Evolutionary conservation across 1,139 yeast genomes (phyloP).

Genomic region (Lodderomyces pseudojiufengensis): DNA sequence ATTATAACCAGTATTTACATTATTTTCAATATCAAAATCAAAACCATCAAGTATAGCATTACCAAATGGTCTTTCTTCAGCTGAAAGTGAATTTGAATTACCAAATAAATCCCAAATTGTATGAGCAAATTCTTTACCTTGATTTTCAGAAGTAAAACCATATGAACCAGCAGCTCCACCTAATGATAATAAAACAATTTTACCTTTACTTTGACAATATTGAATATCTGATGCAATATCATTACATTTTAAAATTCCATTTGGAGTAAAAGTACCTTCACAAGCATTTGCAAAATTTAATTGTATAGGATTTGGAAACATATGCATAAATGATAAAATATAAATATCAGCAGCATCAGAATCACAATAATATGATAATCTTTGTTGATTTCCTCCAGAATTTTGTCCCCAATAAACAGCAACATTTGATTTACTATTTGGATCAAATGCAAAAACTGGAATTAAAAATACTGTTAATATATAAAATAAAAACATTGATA

Average conservation of each 20-base stretch:
- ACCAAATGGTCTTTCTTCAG: conserved; percentile 69
- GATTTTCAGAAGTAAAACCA: conserved; percentile 61
- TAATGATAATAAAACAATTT: conserved; percentile 71
- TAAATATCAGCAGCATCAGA: conserved; percentile 68
- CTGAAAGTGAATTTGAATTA: conserved; percentile 49
- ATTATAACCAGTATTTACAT: conserved; percentile 50
- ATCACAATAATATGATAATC: conserved; percentile 65
- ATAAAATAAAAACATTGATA: conserved; percentile 4
- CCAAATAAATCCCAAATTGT: conserved; percentile 86
- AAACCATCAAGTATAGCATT: conserved; percentile 44
- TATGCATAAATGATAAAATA: conserved; percentile 63
- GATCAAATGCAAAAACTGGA: conserved; percentile 34
- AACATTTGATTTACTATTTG: conserved; percentile 51
- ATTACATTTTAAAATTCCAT: conserved; percentile 59
- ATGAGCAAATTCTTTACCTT: conserved; percentile 67
- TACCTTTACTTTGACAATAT: conserved; percentile 80
- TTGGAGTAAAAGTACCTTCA: conserved; percentile 40
- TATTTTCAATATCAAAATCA: conserved; percentile 45
- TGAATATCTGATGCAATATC: conserved; percentile 69
- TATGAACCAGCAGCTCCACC: conserved; percentile 87
- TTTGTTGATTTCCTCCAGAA: conserved; percentile 59
- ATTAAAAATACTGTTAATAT: conserved; percentile 8
- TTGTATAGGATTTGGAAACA: conserved; percentile 48
- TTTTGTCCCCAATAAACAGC: conserved; percentile 93
- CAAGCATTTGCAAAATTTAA: conserved; percentile 75